Base-by-base conservation (phyloP, 2,329 filamentous ascomycete species). In the Ascochyta fabae region DNA sequence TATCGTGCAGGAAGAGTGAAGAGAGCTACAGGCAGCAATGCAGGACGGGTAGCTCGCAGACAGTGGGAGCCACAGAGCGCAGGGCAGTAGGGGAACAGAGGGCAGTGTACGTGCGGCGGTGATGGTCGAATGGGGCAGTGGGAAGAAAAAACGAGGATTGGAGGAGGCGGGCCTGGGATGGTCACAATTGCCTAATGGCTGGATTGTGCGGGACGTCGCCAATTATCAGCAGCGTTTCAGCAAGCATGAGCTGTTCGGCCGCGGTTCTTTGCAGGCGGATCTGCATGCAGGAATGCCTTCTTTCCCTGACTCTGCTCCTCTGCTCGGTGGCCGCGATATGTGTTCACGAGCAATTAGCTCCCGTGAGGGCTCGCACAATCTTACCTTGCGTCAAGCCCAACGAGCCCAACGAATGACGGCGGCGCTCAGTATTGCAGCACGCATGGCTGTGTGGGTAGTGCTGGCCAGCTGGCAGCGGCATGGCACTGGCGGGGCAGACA, bases 1-100 rank as follows among this genome's bases (percentile, higher is more conserved):
- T 75, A 74, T 75, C 69, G 67, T 70, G 67, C 68, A 70, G 69
- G 62, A 60, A 60, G 61, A 68, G 57, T 63, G 41, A 35, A 60
- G 66, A 57, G 60, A 64, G 59, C 63, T 72, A 72, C 63, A 74
- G 71, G 72, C 72, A 71, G 72, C 73, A 74, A 72, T 75, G 73
- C 73, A 75, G 69, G 64, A 69, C 67, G 65, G 58, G 64, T 58
- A 71, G 70, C 70, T 70, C 62, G 67, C 61, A 67, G 65, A 64
- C 66, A 65, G 61, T 60, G 64, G 68, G 66, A 72, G 69, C 72
- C 72, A 75, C 71, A 66, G 59, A 62, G 64, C 58, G 68, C 65
- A 69, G 62, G 64, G 64, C 66, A 68, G 62, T 64, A 60, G 56
- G 65, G 64, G 58, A 64, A 27, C 65, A 56, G 60, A 61, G 59